These are phyloP conservation scores for Piper longum DNA, from an alignment of 164 flowering plant species.

Conservation along the genomic window DNA sequence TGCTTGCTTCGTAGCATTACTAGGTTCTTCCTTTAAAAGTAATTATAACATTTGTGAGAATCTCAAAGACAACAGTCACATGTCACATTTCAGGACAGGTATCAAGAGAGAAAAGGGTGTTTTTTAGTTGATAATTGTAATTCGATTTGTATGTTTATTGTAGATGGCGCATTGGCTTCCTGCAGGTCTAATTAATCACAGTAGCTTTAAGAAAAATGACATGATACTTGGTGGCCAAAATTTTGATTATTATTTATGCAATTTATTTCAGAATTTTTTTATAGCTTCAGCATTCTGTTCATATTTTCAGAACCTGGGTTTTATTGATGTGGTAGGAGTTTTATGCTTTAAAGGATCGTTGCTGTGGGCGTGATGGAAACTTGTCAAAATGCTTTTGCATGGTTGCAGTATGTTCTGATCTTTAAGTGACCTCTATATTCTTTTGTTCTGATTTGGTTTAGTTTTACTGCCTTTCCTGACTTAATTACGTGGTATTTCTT, in stretches of 20 bases:
- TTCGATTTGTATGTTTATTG: too few species aligned
- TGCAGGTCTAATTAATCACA: too few species aligned
- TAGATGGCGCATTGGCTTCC: too few species aligned
- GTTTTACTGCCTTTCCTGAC: neutral
- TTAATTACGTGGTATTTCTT: neutral
- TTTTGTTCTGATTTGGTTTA: neutral
- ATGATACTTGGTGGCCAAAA: neutral
- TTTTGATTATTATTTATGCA: too few species aligned
- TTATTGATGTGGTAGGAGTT: constrained; percentile 30
- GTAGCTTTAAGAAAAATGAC: too few species aligned
- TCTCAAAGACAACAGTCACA: too few species aligned
- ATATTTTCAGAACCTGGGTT: neutral
- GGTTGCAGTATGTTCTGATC: constrained; percentile 32
- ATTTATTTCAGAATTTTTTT: too few species aligned
- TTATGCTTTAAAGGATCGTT: constrained; percentile 44
- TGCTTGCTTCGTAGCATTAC: neutral
- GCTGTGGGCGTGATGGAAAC: constrained; percentile 42
- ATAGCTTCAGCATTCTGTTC: neutral
- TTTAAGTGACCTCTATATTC: neutral
- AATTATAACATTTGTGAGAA: too few species aligned
- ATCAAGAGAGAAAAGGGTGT: too few species aligned
- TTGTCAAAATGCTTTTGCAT: constrained; percentile 45
- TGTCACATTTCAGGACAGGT: too few species aligned
- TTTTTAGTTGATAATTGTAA: too few species aligned
- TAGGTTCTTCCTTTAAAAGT: neutral